Conservation (phyloP, 2,329 filamentous ascomycete species). For the Pseudocercospora cruenta region DNA sequence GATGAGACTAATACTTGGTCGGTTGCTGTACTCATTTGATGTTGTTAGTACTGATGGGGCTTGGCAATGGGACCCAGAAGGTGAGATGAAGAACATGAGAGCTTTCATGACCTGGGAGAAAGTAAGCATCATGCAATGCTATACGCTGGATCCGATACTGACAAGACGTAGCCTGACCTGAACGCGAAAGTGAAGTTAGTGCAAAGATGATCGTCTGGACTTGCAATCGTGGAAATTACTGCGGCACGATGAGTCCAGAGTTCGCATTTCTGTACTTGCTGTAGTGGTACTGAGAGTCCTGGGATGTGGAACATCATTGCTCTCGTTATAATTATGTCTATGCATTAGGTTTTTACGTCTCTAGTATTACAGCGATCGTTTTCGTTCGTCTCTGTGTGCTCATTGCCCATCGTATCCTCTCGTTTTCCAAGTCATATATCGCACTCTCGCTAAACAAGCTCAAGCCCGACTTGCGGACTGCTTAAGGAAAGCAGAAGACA, state of each 20-base stretch:
- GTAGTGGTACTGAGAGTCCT: background rate
- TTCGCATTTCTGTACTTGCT: no score
- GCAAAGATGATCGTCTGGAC: background rate
- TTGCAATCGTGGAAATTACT: background rate
- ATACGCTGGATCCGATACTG: background rate
- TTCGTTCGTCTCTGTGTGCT: background rate
- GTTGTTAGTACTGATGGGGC: conserved; percentile 15
- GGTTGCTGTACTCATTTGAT: conserved; percentile 11
- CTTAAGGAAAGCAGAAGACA: background rate
- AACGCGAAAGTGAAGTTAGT: conserved; percentile 11
- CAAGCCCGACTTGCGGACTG: background rate
- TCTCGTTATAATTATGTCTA: background rate
- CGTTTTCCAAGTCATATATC: background rate
- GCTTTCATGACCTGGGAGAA: conserved; percentile 19
- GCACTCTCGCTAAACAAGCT: background rate
- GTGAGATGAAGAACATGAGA: conserved; percentile 18
- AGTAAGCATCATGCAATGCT: background rate
- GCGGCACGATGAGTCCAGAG: no score
- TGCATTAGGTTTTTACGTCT: background rate
- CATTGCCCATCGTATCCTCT: background rate
- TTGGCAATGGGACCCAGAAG: conserved; percentile 15
- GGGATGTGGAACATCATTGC: background rate
- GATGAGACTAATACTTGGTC: conserved; percentile 15
- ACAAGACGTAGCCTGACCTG: conserved; percentile 7
- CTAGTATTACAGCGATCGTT: background rate